A percentile compares a stretch with the other conserved stretches of the same genome.
Evolutionary conservation across 331 rosid genomes (phyloP).

Genomic region (Acacia pycnantha): DNA sequence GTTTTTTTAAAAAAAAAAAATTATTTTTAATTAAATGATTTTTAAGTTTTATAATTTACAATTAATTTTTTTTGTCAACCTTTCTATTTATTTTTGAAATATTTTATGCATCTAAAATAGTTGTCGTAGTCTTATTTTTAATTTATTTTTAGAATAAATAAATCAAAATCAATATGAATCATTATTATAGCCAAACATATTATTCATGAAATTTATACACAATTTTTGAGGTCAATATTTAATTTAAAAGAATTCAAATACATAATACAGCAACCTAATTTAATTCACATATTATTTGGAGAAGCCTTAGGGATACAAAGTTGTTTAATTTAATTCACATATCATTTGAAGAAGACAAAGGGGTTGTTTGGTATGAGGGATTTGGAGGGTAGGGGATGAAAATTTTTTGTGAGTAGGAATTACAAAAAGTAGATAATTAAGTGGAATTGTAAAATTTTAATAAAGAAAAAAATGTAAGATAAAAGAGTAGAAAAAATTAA

Average conservation of each 20-base stretch:
- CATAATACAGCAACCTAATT: background rate
- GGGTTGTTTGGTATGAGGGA: no score
- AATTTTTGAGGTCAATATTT: background rate
- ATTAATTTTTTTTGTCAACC: background rate
- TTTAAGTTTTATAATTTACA: background rate
- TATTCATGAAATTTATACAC: background rate
- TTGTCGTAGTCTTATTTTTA: background rate
- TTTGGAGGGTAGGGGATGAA: no score
- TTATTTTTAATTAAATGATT: background rate
- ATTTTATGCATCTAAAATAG: background rate
- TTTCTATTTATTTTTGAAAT: background rate
- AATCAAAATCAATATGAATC: background rate
- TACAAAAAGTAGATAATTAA: no score
- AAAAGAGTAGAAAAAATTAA: no score
- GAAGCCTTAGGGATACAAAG: background rate
- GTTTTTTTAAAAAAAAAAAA: background rate
- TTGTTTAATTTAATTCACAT: background rate
- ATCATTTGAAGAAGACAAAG: no score
- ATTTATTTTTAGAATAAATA: background rate
- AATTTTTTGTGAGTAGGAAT: no score
- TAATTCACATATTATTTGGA: background rate
- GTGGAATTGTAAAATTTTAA: no score
- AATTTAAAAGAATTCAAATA: background rate
- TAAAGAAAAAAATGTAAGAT: no score
- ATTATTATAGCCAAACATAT: background rate